These are phyloP conservation scores for Davidsoniella virescens DNA, from an alignment of 2,329 filamentous ascomycete species.

Conservation along the genomic window DNA sequence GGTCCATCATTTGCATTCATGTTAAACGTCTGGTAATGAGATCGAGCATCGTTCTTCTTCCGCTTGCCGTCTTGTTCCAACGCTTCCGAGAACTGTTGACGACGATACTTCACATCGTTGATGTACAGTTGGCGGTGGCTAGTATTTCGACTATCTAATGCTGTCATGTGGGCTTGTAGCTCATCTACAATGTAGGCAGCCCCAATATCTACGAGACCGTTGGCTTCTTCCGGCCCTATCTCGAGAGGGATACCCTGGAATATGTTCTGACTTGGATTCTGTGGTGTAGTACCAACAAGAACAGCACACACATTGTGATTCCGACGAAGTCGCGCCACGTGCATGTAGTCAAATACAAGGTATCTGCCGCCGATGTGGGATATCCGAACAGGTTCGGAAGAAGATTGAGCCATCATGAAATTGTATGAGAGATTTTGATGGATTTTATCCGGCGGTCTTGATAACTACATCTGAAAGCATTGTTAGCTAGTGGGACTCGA, in stretches of 20 bases:
- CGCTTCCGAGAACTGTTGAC: conserved; percentile 5
- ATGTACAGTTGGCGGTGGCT: not conserved
- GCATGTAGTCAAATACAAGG: conserved; percentile 75
- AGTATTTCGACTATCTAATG: conserved; percentile 39
- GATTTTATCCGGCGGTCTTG: not conserved
- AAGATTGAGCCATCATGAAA: not conserved
- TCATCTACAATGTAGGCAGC: conserved; percentile 73
- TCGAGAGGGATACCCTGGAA: conserved; percentile 81
- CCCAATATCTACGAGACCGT: conserved; percentile 59
- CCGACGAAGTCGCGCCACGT: conserved; percentile 61
- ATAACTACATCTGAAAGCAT: conserved; percentile 7
- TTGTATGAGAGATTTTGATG: not conserved
- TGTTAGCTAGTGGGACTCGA: conserved; percentile 1
- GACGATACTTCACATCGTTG: conserved; percentile 6
- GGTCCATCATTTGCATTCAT: conserved; percentile 14
- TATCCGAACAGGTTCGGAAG: conserved; percentile 49
- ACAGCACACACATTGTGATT: conserved; percentile 74
- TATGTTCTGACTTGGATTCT: conserved; percentile 86
- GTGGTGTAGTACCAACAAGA: conserved; percentile 72
- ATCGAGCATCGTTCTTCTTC: conserved; percentile 14
- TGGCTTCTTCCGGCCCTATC: conserved; percentile 79
- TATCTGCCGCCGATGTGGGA: conserved; percentile 67
- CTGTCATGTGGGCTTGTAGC: conserved; percentile 47
- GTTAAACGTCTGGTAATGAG: conserved; percentile 12
- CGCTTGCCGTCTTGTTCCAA: conserved; percentile 8